A percentile compares a stretch with the other conserved stretches of the same genome.
These are phyloP conservation scores for Graphilbum fragrans DNA, from an alignment of 2,329 filamentous ascomycete genomes.

Conservation along the genomic window DNA sequence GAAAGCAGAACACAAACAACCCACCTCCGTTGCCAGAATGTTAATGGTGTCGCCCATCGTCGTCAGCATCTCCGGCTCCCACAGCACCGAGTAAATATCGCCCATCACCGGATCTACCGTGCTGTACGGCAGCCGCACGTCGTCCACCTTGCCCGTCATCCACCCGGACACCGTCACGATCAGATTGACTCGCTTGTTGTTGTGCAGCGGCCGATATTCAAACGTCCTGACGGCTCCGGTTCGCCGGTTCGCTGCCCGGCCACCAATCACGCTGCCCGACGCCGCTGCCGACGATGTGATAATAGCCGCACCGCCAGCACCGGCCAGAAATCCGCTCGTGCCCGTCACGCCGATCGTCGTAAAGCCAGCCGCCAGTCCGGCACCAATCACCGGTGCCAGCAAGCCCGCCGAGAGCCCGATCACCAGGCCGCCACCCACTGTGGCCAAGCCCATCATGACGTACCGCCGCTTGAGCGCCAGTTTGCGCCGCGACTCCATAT, in stretches of 20 bases:
- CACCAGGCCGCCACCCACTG: constrained; percentile 85
- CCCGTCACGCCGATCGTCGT: constrained; percentile 89
- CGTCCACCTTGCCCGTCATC: constrained; percentile 97
- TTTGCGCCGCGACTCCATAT: constrained; percentile 79
- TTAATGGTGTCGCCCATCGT: constrained; percentile 99
- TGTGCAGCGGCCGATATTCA: constrained; percentile 91
- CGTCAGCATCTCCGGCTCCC: constrained; percentile 96
- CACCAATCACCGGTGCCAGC: constrained; percentile 85
- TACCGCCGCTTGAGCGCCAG: constrained; percentile 70
- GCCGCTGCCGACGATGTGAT: constrained; percentile 84
- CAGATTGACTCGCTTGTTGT: constrained; percentile 93
- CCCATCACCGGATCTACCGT: constrained; percentile 97
- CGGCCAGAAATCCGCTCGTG: constrained; percentile 79
- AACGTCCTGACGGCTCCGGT: constrained; percentile 92
- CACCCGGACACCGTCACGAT: constrained; percentile 93
- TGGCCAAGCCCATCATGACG: constrained; percentile 93
- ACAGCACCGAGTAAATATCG: constrained; percentile 90
- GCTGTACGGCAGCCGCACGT: constrained; percentile 88
- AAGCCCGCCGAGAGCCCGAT: constrained; percentile 91
- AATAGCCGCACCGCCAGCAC: constrained; percentile 82
- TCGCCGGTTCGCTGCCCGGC: constrained; percentile 71
- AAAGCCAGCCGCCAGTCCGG: constrained; percentile 85
- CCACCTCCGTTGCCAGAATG: constrained; percentile 89
- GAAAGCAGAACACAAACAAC: constrained; percentile 17
- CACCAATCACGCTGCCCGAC: constrained; percentile 77